Evolutionary conservation across 306 rosid genomes (phyloP), one percentile per base, ranked within the genome.

Genomic region (Sindora glabra): DNA sequence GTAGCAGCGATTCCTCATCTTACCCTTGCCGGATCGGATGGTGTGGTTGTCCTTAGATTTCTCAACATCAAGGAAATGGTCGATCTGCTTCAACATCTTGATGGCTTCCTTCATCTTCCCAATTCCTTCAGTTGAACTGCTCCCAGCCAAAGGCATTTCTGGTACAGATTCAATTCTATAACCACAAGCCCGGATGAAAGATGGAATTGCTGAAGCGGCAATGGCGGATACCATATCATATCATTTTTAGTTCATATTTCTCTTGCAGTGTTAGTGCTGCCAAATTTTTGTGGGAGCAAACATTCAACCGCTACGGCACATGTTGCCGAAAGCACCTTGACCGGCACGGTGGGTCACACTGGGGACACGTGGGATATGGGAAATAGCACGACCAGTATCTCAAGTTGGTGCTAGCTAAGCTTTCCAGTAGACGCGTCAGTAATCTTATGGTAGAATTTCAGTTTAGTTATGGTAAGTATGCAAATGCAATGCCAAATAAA

Each of bases 331-430:
- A 3, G 95, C 95, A 5, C 79, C 95, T 62, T 90, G 95, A 0
- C 95, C 95, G 0, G 97, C 97, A 2, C 94, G 97, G 66, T 90
- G 95, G 3, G 97, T 86, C 0, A 95, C 97, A 15, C 95, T 95
- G 0, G 95, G 86, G 1, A 90, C 97, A 29, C 96, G 96, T 1
- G 96, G 96, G 30, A 89, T 89, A 71, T 95, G 95, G 2, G 96
- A 89, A 1, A 89, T 91, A 0, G 96, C 96, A 3, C 96, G 95
- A 0, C 95, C 97, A 0, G 95, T 90, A 0, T 95, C 97, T 95
- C 97, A 90, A 0, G 95, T n/a, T n/a, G n/a, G n/a, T n/a, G n/a
- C n/a, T n/a, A n/a, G n/a, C n/a, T n/a, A n/a, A n/a, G n/a, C n/a
- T n/a, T n/a, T n/a, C n/a, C n/a, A n/a, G n/a, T n/a, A n/a, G n/a